These are phyloP conservation scores for Tagetes erecta DNA, from an alignment of 129 eudicot genomes.

Conservation along the genomic window DNA sequence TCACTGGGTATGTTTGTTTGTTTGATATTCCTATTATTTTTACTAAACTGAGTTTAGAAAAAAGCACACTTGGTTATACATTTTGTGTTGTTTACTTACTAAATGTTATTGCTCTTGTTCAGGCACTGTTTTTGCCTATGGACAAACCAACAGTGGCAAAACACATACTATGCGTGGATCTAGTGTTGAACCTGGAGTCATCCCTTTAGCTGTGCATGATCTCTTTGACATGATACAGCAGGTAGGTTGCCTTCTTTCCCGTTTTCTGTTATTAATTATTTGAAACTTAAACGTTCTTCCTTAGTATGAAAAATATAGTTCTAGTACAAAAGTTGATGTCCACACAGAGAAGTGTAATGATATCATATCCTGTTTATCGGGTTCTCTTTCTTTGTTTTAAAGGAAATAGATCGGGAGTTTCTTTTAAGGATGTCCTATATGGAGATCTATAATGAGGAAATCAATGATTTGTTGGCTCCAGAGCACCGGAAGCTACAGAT, in stretches of 20 bases:
- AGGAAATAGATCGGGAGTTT: constrained; percentile 85
- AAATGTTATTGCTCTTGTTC: constrained; percentile 11
- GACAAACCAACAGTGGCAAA: constrained; percentile 97
- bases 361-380: background rate
- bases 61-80: background rate
- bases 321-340: background rate
- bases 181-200: constrained; percentile 79
- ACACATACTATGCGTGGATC: constrained; percentile 99
- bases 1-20: too few species aligned
- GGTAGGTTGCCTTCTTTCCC: constrained; percentile 40
- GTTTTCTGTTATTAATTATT: constrained; percentile 9
- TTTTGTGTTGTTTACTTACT: constrained; percentile 5
- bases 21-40: too few species aligned
- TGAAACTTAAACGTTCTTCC: background rate
- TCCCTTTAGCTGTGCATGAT: constrained; percentile 84
- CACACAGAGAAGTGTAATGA: constrained; percentile 17
- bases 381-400: background rate
- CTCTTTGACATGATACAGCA: constrained; percentile 72
- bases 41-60: background rate
- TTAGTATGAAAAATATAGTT: constrained; percentile 12
- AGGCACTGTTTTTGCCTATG: constrained; percentile 99
- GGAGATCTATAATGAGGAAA: constrained; percentile 98
- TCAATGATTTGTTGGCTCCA: constrained; percentile 90
- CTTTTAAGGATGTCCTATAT: constrained; percentile 94
- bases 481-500: constrained; percentile 89